Base-by-base conservation (phyloP, 2,329 filamentous ascomycete genomes). In the Rutstroemia sp. region DNA sequence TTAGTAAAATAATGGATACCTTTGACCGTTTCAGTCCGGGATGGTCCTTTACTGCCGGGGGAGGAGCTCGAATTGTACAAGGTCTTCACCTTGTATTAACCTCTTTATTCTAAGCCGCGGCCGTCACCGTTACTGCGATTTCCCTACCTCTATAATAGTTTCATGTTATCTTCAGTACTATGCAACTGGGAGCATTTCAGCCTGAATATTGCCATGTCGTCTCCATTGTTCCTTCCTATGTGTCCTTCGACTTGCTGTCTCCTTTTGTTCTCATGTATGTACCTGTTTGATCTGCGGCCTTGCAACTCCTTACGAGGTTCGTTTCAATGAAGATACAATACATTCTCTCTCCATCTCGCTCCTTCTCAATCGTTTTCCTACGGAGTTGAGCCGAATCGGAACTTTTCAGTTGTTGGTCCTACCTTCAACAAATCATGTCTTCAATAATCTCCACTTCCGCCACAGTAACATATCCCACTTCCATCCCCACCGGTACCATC, bases 401-500 rank as follows among this genome's bases (percentile, higher is more conserved):
- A 34, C 9, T 14, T 34, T 34, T 34, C 12, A 12, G 30, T 12
- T 12, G 30, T 34, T 34, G 30, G 12, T 34, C 10, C 12, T 34
- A 12, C 10, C 30, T 14, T 34, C 30, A 5, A 42, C 14, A 42
- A 42, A n/a, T 21, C 25, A 55, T 50, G 52, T 50, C 45, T 23
- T 50, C 46, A 4, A 23, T 34, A 23, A 9, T 23, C 8, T 16
- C 42, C n/a, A 38, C n/a, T 12, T 44, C 46, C 6, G 52, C 57
- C 14, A 47, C 59, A 21, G 5, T 47, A 23, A 55, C 53, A 1
- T 52, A 49, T 21, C 30, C 52, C 21, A 54, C 52, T 3, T 7
- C 52, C 16, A 37, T 62, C 10, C 61, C 61, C 4, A 58, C 58
- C 2, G 61, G 61, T 8, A 61, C 59, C 8, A 59, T 61, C 25